phyloP scores from a whole-genome alignment of 208 protist species.

The Trypanosoma melophagium region DNA sequence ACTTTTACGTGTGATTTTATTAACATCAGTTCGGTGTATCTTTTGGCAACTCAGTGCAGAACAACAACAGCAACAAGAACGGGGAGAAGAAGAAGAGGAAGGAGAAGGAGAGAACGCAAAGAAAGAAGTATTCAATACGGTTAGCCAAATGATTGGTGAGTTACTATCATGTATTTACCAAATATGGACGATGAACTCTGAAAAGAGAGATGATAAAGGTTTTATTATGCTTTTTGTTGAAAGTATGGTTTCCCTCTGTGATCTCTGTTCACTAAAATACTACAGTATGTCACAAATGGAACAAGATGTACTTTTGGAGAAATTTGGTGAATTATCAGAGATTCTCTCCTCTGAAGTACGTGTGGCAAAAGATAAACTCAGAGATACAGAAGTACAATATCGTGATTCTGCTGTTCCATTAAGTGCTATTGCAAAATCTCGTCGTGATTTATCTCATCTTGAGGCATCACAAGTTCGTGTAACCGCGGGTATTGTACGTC shows the following conservation, averaged over 20 bases:
- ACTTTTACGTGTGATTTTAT: slow-evolving; percentile 40
- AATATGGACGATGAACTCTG: slow-evolving; percentile 15
- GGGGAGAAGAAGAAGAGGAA: background rate
- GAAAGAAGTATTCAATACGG: background rate
- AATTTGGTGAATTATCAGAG: slow-evolving; percentile 48
- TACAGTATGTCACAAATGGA: slow-evolving; percentile 57
- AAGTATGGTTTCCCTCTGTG: slow-evolving; percentile 61
- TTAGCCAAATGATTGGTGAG: slow-evolving; percentile 30
- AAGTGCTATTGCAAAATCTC: slow-evolving; percentile 34
- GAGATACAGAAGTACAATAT: slow-evolving; percentile 34
- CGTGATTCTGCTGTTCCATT: slow-evolving; percentile 19
- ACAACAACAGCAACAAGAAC: slow-evolving; percentile 1
- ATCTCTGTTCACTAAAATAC: slow-evolving; percentile 54
- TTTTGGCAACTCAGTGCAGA: slow-evolving; percentile 51
- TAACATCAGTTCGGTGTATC: slow-evolving; percentile 44
- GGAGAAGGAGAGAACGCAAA: slow-evolving; percentile 2
- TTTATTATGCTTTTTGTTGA: slow-evolving; percentile 25
- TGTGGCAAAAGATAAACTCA: slow-evolving; percentile 41
- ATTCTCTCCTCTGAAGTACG: slow-evolving; percentile 28
- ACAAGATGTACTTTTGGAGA: slow-evolving; percentile 54
- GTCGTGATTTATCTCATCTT: slow-evolving; percentile 33
- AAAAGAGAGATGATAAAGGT: background rate
- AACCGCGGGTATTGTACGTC: slow-evolving; percentile 47
- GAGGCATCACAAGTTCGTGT: slow-evolving; percentile 72
- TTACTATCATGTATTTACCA: slow-evolving; percentile 23